Base-by-base conservation (phyloP, 1,284 basidiomycete genomes). In the Prillingera fragicola region DNA sequence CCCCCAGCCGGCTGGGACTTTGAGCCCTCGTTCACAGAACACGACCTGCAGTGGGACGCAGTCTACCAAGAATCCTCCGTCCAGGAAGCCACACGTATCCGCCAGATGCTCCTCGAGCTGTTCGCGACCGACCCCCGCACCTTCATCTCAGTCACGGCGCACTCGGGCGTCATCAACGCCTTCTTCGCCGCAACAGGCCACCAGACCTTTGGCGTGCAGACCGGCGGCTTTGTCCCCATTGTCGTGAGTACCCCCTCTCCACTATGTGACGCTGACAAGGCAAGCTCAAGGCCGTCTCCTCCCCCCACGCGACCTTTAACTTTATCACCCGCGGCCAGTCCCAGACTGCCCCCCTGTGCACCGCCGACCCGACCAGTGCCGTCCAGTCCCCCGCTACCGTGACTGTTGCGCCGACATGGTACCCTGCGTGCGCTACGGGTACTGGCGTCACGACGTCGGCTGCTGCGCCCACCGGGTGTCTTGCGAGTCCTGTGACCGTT, bases 131-230 rank as follows among this genome's bases (percentile, higher is more conserved):
- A 68, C 27, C 14, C 54, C 0, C 33, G 39, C 5, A 57, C 60
- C 18, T 65, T 57, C 48, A 45, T 71, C 35, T 56, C 54, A 28
- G 66, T 72, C 39, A 70, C 69, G 1, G 61, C 58, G 3, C 70
- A 71, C 33, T 56, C 57, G 8, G 70, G 69, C 8, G 56, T 60
- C 14, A 70, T 70, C 33, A 44, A 48, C 9, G 55, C 61, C 0
- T 57, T 69, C 41, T 63, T 69, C 40, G 42, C 39, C 2, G 63
- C 58, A 0, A 44, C 61, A 5, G 53, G 54, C 1, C 65, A 67
- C 40, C 45, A 34, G 12, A 23, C 35, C 19, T 46, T 65, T 23
- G 34, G 36, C 12, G 48, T 65, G 1, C 50, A 52, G 39, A 55
- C 65, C 1, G 65, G 66, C 7, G 62, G 62, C 3, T 47, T 59